phyloP scores from a whole-genome alignment of 176 grass and related monocot genomes.

The Hordeum vulgare region MorexV3_pseudomolecules_assembly NC_058519.1:572390809-572391308 shows the following conservation, averaged over 20 bases:
- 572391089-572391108: slow-evolving; percentile 90
- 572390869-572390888: slow-evolving; percentile 96
- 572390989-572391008: slow-evolving; percentile 92
- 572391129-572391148: slow-evolving; percentile 87
- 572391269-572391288: slow-evolving; percentile 85
- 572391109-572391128: slow-evolving; percentile 92
- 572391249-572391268: slow-evolving; percentile 84
- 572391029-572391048: slow-evolving; percentile 75
- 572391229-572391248: slow-evolving; percentile 86
- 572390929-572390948: slow-evolving; percentile 68
- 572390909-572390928: slow-evolving; percentile 84
- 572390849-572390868: slow-evolving; percentile 84
- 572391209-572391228: slow-evolving; percentile 97
- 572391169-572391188: slow-evolving; percentile 91
- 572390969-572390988: slow-evolving; percentile 94
- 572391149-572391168: slow-evolving; percentile 95
- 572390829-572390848: slow-evolving; percentile 65
- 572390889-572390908: slow-evolving; percentile 82
- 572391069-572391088: slow-evolving; percentile 80
- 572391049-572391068: slow-evolving; percentile 88
- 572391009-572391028: slow-evolving; percentile 84
- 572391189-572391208: slow-evolving; percentile 76
- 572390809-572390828: slow-evolving; percentile 81
- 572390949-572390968: slow-evolving; percentile 76
- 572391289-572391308: slow-evolving; percentile 66